A percentile compares a stretch with the other conserved stretches of the same genome.
Evolutionary conservation across 2,329 filamentous ascomycete genomes (phyloP).

Genomic region (Fusarium camptoceras): DNA sequence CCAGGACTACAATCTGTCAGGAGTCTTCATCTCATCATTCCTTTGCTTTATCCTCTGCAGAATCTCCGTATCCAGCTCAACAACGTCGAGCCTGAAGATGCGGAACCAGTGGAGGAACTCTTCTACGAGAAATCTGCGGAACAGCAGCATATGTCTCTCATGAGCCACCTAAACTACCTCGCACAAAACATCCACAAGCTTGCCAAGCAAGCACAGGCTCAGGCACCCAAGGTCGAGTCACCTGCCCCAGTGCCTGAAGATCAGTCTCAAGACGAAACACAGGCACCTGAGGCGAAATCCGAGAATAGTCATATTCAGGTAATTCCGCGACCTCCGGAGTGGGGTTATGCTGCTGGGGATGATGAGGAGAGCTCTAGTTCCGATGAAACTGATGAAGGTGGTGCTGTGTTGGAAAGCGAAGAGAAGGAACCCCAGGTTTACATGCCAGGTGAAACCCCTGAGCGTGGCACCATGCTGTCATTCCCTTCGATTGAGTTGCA

Average conservation of each 20-base stretch:
- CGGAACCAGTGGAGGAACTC: constrained; percentile 71
- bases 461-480: constrained; percentile 80
- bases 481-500: constrained; percentile 83
- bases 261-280: not conserved
- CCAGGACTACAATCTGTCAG: constrained; percentile 69
- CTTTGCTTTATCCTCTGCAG: constrained; percentile 77
- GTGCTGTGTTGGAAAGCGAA: constrained; percentile 53
- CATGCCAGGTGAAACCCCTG: constrained; percentile 53
- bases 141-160: constrained; percentile 71
- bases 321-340: constrained; percentile 83
- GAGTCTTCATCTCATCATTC: constrained; percentile 75
- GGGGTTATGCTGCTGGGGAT: constrained; percentile 63
- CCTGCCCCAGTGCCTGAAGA: constrained; percentile 22
- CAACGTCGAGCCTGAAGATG: constrained; percentile 70
- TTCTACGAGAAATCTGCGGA: constrained; percentile 70
- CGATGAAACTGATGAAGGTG: constrained; percentile 58
- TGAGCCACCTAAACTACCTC: constrained; percentile 80
- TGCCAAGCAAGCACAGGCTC: constrained; percentile 67
- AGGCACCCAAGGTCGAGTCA: constrained; percentile 48
- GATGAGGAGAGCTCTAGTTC: constrained; percentile 62
- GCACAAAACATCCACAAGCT: constrained; percentile 76
- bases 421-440: constrained; percentile 35
- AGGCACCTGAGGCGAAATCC: constrained; percentile 9
- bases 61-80: constrained; percentile 73
- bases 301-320: constrained; percentile 74